These are phyloP conservation scores for Curvularia spicifera DNA, from an alignment of 2,329 filamentous ascomycete genomes.

Conservation along the genomic window DNA sequence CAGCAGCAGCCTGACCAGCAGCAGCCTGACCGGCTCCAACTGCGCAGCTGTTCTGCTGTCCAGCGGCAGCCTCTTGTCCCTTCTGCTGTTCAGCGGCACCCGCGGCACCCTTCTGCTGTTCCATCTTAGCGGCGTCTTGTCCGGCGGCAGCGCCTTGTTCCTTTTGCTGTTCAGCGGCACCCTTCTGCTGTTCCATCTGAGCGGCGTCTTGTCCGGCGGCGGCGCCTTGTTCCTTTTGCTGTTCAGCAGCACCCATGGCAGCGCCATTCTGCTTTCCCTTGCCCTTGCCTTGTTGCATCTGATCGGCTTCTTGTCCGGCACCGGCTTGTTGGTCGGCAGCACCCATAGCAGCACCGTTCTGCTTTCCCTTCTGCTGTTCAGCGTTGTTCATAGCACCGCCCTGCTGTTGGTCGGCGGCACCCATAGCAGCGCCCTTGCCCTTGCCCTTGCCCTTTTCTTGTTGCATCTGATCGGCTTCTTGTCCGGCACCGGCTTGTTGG, in stretches of 20 bases:
- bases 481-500: background rate
- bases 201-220: background rate
- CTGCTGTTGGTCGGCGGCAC: background rate
- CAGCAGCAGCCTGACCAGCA: background rate
- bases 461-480: background rate
- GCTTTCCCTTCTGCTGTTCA: constrained; percentile 5
- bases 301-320: background rate
- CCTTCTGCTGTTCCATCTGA: background rate
- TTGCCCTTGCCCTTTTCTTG: too few relatives aligned
- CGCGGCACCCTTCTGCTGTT: constrained; percentile 5
- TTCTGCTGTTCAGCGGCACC: constrained; percentile 6
- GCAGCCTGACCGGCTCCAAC: constrained; percentile 6
- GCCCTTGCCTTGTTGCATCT: background rate
- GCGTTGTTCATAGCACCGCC: too few relatives aligned
- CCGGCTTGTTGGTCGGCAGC: background rate
- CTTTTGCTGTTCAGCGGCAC: background rate
- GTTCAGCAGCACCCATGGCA: background rate
- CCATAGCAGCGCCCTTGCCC: background rate
- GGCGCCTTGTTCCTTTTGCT: background rate
- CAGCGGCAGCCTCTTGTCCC: background rate
- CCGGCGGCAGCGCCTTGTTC: background rate
- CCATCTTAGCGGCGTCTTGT: too few relatives aligned
- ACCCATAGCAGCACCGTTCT: background rate
- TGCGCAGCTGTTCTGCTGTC: constrained; percentile 6
- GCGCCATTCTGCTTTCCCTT: background rate